phyloP scores from a whole-genome alignment of 2,329 filamentous ascomycete species.

The Scedosporium aurantiacum region DNA sequence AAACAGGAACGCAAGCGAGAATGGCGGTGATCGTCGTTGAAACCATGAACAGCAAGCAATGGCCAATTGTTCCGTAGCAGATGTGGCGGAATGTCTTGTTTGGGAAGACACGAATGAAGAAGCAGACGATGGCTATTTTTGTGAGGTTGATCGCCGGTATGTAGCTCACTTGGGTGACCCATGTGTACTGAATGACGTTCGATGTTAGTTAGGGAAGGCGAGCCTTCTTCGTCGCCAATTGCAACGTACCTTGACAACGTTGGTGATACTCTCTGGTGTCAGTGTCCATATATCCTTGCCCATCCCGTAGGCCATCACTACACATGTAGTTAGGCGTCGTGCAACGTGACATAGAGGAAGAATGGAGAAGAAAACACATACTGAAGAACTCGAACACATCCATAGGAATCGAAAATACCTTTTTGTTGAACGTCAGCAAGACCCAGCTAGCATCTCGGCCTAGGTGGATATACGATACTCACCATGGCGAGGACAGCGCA shows the following conservation, averaged over 20 bases:
- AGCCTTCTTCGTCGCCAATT: too few species aligned
- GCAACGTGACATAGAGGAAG: neutral
- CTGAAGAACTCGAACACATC: constrained; percentile 8
- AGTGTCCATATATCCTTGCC: constrained; percentile 33
- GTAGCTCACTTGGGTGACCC: constrained; percentile 9
- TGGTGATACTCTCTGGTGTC: constrained; percentile 22
- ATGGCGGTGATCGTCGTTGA: constrained; percentile 6
- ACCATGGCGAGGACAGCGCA: neutral
- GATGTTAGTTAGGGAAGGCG: neutral
- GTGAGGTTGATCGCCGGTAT: constrained; percentile 10
- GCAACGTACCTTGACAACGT: constrained; percentile 17
- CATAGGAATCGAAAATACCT: constrained; percentile 7
- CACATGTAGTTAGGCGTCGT: neutral
- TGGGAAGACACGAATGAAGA: constrained; percentile 9
- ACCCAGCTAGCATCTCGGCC: neutral
- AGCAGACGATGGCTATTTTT: constrained; percentile 7
- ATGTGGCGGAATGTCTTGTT: constrained; percentile 1
- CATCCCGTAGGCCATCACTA: constrained; percentile 19
- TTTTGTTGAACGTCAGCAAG: neutral
- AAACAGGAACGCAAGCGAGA: constrained; percentile 7
- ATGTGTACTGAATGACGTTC: constrained; percentile 6
- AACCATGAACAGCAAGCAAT: constrained; percentile 9
- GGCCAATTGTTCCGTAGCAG: constrained; percentile 3
- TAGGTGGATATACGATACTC: neutral
- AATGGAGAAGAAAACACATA: neutral